Base-by-base conservation (phyloP, 768 basidiomycete genomes). In the Mycena kentingensis region DNA sequence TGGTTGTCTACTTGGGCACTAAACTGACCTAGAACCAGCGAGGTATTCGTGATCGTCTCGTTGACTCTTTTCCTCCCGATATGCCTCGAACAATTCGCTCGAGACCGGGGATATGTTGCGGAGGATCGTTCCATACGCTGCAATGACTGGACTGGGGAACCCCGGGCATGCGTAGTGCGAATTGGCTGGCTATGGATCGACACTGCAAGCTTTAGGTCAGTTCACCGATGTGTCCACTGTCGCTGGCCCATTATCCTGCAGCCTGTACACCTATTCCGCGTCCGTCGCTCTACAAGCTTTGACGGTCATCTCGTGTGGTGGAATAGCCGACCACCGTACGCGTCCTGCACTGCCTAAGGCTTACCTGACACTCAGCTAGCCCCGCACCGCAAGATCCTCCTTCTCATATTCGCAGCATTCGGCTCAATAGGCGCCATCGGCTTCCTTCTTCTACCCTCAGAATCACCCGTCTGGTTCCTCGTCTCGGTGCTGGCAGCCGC, bases 221-320 rank as follows among this genome's bases (percentile, higher is more conserved):
- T 63, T 2, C 7, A 85, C 27, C 39, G 18, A 26, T 16, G 15
- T 3, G 7, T 28, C 8, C 16, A 15, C 39, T 7, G 37, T n/a
- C 31, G 11, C 13, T 18, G 21, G 36, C 34, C 38, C 24, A 24
- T 45, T 18, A 10, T 16, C 25, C 0, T 6, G 3, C 62, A 95
- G 93, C 61, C 75, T 99, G 29, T 94, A 96, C 65, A 80, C 87
- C 26, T 90, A 93, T 68, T 97, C 95, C 0, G 74, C 85, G 13
- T 92, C 90, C 1, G 95, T 98, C 1, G 87, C 88, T 0, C 69
- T 96, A 0, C 95, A 98, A 66, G 95, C 94, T 0, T 63, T 98
- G n/a, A 91, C 88, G 0, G 93, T 99, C 32, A 93, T 99, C 49
- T 94, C 95, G 5, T 90, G 97, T 78, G 92, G 93, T 6, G 84